Conservation (phyloP, 106 monocot species). For the Gastrodia elata region DNA sequence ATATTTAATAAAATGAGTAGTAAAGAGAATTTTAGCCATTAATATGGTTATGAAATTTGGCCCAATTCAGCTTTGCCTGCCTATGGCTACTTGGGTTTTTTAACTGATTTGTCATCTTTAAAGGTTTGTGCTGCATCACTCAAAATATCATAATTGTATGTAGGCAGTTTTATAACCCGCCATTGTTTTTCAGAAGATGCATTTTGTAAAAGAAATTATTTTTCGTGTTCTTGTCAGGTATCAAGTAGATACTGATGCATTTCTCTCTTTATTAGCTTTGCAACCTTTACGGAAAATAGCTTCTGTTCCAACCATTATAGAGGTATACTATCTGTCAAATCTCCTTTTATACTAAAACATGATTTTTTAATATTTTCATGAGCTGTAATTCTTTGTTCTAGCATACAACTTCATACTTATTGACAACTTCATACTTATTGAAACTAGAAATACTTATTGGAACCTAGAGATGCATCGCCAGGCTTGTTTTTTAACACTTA, state of each 20-base stretch:
- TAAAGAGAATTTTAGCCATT: neutral
- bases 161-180: neutral
- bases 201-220: neutral
- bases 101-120: neutral
- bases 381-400: neutral
- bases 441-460: too few relatives aligned
- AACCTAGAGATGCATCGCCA: too few relatives aligned
- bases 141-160: neutral
- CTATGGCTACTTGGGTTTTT: neutral
- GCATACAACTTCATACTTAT: neutral
- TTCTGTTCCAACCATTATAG: conserved; percentile 73
- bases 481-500: too few relatives aligned
- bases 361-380: conserved; percentile 4
- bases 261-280: conserved; percentile 87
- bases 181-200: neutral
- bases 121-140: neutral
- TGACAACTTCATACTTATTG: too few relatives aligned
- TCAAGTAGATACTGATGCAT: conserved; percentile 97
- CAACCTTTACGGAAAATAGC: conserved; percentile 75
- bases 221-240: conserved; percentile 41
- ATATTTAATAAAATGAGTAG: too few relatives aligned
- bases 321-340: conserved; percentile 42
- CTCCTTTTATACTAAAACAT: neutral
- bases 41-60: neutral
- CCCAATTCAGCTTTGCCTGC: neutral